Evolutionary conservation across 805 yeast genomes (phyloP), one percentile per base, ranked within the genome.

Genomic region (Wickerhamomyces kurtzmanii): DNA sequence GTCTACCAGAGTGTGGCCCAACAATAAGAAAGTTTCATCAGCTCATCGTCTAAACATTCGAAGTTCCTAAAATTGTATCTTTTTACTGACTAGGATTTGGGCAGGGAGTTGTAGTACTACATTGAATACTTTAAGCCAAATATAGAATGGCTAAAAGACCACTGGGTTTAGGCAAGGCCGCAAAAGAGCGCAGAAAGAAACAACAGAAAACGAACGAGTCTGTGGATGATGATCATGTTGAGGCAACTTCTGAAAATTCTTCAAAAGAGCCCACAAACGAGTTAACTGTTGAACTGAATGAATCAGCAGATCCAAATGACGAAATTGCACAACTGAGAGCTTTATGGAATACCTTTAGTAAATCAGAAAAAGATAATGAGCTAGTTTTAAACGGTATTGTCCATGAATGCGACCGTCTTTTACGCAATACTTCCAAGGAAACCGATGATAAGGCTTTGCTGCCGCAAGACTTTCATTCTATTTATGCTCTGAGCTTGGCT

Each of bases 331-430:
- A 85, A 49, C 54, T 87, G 33, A 58, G 55, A 33, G 93, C 81
- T 1, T 55, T 87, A 22, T 84, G 87, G 80, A 54, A 59, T 11
- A 74, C 83, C 4, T 83, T 71, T 53, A 42, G 55, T 23, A 49
- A 58, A 5, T 62, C 79, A 3, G 72, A 68, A 4, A 68, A 69
- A 31, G 79, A 76, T 14, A 71, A 68, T 37, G 82, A 77, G 45
- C 54, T 75, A 34, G 65, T 81, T 20, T 48, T 81, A 32, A 81
- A 86, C 43, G 96, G 96, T 15, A 66, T 87, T 5, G 68, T 89
- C n/a, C 95, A 87, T 43, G 96, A 89, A 49, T 81, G 94, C 57
- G 96, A 89, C 45, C 57, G 93, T 27, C 49, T 85, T 19, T 60
- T 86, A 38, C 62, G 87, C 47, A 38, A 46, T 24, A 38, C 45